Evolutionary conservation across 179 eudicot species (phyloP).

Genomic region (Beta macrorhiza): DNA sequence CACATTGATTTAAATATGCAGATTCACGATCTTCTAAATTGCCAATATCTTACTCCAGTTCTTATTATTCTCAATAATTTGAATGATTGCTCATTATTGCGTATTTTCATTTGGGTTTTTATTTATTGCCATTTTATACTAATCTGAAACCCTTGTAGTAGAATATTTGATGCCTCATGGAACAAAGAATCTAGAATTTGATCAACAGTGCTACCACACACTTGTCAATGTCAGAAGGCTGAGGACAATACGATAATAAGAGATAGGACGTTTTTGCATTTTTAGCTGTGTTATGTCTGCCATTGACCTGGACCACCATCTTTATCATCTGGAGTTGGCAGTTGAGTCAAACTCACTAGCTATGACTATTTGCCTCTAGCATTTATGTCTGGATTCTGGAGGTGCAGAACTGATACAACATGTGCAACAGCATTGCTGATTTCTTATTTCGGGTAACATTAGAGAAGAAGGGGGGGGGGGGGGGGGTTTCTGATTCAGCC

Average conservation of each 20-base stretch:
- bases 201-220: conserved; percentile 16
- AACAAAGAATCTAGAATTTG: conserved; percentile 19
- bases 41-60: neutral
- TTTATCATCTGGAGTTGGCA: conserved; percentile 23
- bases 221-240: conserved; percentile 25
- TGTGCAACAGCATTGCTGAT: conserved; percentile 8
- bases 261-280: conserved; percentile 13
- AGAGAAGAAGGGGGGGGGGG: neutral
- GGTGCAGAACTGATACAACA: neutral
- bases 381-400: conserved; percentile 22
- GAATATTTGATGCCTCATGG: neutral
- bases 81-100: neutral
- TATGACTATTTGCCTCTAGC: conserved; percentile 15
- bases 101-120: neutral
- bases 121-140: neutral
- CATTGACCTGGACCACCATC: conserved; percentile 29
- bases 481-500: neutral
- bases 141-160: neutral
- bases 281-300: conserved; percentile 11
- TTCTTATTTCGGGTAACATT: conserved; percentile 4
- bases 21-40: neutral
- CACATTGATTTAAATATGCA: conserved; percentile 10
- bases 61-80: neutral
- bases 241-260: conserved; percentile 14
- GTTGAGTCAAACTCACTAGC: conserved; percentile 29